phyloP scores from a whole-genome alignment of 1,284 basidiomycete species.

The Caloboletus inedulis region DNA sequence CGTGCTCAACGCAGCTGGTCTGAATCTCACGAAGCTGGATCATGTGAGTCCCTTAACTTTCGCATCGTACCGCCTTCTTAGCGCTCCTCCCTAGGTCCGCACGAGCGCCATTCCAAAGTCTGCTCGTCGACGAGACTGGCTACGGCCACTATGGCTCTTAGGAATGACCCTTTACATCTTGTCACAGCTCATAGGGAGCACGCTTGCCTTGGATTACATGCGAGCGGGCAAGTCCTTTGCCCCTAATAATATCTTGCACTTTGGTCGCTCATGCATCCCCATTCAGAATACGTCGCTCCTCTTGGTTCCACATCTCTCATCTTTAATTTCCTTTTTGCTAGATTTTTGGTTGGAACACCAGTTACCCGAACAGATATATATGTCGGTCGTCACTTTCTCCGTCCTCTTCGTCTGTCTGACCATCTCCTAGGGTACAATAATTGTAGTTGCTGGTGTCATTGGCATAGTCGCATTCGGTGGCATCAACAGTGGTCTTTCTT shows the following conservation, averaged over 20 bases:
- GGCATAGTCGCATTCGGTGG: conserved; percentile 85
- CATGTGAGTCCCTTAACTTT: conserved; percentile 50
- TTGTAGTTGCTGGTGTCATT: conserved; percentile 79
- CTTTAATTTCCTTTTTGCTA: conserved; percentile 86
- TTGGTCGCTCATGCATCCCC: conserved; percentile 26
- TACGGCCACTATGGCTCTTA: conserved; percentile 77
- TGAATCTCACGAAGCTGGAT: conserved; percentile 82
- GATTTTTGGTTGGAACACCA: conserved; percentile 77
- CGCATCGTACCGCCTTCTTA: conserved; percentile 1
- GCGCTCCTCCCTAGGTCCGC: conserved; percentile 47
- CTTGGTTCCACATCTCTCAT: conserved; percentile 81
- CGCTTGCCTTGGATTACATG: conserved; percentile 83
- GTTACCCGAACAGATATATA: conserved; percentile 79
- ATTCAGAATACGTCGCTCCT: conserved; percentile 77
- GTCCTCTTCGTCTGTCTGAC: conserved; percentile 3
- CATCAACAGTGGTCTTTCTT: conserved; percentile 71
- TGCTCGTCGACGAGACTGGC: conserved; percentile 64
- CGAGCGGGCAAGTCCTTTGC: conserved; percentile 57
- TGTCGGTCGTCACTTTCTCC: conserved; percentile 36
- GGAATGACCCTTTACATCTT: conserved; percentile 82
- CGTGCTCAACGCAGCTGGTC: conserved; percentile 78
- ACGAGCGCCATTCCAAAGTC: conserved; percentile 70
- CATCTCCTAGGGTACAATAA: conserved; percentile 63
- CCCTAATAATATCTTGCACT: not conserved
- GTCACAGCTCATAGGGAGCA: conserved; percentile 83